Evolutionary conservation across 1,139 yeast species (phyloP).

Genomic region (Hyphopichia khmerensis): DNA sequence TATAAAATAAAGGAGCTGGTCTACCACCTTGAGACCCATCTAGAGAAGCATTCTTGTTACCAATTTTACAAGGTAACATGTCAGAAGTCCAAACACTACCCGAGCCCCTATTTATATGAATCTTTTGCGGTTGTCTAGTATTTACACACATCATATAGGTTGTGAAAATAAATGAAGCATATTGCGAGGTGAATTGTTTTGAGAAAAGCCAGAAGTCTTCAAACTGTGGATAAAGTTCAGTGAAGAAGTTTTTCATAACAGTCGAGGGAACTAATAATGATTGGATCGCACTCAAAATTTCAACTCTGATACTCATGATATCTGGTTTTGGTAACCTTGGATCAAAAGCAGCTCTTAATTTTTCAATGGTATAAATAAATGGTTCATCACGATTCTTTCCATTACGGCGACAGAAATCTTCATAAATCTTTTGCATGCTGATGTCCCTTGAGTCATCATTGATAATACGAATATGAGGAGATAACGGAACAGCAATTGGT

Average conservation of each 20-base stretch:
- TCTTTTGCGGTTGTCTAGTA: slow-evolving; percentile 91
- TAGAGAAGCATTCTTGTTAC: slow-evolving; percentile 58
- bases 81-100: slow-evolving; percentile 95
- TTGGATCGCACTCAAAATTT: slow-evolving; percentile 87
- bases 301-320: slow-evolving; percentile 82
- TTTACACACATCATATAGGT: slow-evolving; percentile 95
- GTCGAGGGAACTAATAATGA: slow-evolving; percentile 83
- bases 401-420: slow-evolving; percentile 74
- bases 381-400: slow-evolving; percentile 88
- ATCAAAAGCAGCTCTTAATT: slow-evolving; percentile 89
- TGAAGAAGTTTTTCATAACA: slow-evolving; percentile 67
- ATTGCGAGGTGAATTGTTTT: slow-evolving; percentile 91
- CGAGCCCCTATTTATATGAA: slow-evolving; percentile 74
- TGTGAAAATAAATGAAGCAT: slow-evolving; percentile 92
- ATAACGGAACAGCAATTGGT: slow-evolving; percentile 90
- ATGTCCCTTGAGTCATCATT: slow-evolving; percentile 78
- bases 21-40: slow-evolving; percentile 57
- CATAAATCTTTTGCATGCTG: slow-evolving; percentile 85
- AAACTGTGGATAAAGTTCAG: slow-evolving; percentile 67
- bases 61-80: slow-evolving; percentile 86
- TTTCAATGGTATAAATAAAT: slow-evolving; percentile 79
- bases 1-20: slow-evolving; percentile 85
- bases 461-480: slow-evolving; percentile 91
- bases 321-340: slow-evolving; percentile 93
- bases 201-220: slow-evolving; percentile 98